Evolutionary conservation across 2,329 filamentous ascomycete species (phyloP).

Genomic region (Botrytis deweyae): DNA sequence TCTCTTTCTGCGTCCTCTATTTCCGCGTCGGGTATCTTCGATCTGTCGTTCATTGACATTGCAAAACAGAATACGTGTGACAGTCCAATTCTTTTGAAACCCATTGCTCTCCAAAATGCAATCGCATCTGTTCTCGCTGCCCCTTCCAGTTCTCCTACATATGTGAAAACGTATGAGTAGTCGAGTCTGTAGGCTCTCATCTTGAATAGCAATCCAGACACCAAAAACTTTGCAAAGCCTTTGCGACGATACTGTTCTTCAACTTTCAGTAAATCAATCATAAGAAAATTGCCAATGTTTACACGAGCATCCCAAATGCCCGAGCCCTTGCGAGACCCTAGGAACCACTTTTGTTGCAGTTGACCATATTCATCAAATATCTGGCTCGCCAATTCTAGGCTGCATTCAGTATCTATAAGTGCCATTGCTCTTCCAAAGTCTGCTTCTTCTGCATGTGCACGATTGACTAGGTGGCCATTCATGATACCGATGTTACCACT

Average conservation of each 20-base stretch:
- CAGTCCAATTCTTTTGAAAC: not conserved
- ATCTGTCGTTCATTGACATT: not conserved
- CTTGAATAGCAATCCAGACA: not conserved
- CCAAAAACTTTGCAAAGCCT: not conserved
- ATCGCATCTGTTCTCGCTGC: not conserved
- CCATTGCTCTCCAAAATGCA: not conserved
- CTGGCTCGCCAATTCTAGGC: not conserved
- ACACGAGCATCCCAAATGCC: slow-evolving; percentile 4
- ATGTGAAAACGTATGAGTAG: not conserved
- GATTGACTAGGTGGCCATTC: not conserved
- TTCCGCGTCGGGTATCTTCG: not conserved
- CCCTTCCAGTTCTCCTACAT: not conserved
- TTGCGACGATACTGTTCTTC: not conserved
- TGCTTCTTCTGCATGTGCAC: not conserved
- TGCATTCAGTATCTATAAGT: not conserved
- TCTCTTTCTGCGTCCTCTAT: not conserved
- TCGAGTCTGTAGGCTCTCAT: not conserved
- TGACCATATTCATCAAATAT: not conserved
- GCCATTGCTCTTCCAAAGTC: not conserved
- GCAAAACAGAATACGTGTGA: slow-evolving; percentile 2
- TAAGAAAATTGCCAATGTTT: not conserved
- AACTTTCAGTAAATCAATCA: not conserved
- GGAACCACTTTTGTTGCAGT: not conserved
- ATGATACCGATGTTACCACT: not conserved
- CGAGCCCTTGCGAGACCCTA: not conserved